Percentiles rank a stretch among this genome's conserved stretches.
phyloP scores from a whole-genome alignment of 371 early-diverging fungal genomes.

The Mortierella sp. region DNA sequence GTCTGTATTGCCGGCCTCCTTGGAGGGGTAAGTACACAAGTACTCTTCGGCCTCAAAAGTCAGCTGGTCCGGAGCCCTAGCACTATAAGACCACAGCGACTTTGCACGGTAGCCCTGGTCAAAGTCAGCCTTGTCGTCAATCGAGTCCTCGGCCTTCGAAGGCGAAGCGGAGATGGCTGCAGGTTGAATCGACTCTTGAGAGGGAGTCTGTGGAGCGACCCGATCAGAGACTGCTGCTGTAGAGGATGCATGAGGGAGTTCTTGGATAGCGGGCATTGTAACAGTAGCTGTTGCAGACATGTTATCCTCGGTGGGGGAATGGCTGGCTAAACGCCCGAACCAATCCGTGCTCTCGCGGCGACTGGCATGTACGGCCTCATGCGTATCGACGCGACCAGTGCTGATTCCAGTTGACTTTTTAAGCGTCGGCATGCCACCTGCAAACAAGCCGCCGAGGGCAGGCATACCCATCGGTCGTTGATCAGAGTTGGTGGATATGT shows the following conservation, averaged over 20 bases:
- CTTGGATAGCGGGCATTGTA: neutral
- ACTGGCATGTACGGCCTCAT: slow-evolving; percentile 25
- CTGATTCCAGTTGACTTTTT: slow-evolving; percentile 53
- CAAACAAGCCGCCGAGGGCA: slow-evolving; percentile 72
- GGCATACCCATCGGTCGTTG: slow-evolving; percentile 47
- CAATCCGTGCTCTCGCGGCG: slow-evolving; percentile 58
- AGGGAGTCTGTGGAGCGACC: neutral
- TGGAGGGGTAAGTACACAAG: slow-evolving; percentile 27
- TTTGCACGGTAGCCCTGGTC: slow-evolving; percentile 33
- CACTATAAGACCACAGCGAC: slow-evolving; percentile 44
- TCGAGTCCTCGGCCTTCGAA: slow-evolving; percentile 13
- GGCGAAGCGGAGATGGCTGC: neutral
- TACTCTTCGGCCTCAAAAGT: slow-evolving; percentile 41
- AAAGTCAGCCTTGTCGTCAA: slow-evolving; percentile 48
- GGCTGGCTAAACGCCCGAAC: slow-evolving; percentile 57
- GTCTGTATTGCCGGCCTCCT: slow-evolving; percentile 35
- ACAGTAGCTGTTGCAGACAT: neutral
- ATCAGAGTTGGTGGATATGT: slow-evolving; percentile 36
- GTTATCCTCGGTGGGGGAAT: slow-evolving; percentile 34
- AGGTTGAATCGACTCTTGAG: neutral
- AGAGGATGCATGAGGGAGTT: neutral
- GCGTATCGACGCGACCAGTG: slow-evolving; percentile 14
- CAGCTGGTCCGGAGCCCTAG: slow-evolving; percentile 38
- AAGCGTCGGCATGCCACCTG: slow-evolving; percentile 75
- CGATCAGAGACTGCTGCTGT: neutral